Conservation (phyloP, 176 grass and related monocot genomes). For the Puya raimondii region DNA sequence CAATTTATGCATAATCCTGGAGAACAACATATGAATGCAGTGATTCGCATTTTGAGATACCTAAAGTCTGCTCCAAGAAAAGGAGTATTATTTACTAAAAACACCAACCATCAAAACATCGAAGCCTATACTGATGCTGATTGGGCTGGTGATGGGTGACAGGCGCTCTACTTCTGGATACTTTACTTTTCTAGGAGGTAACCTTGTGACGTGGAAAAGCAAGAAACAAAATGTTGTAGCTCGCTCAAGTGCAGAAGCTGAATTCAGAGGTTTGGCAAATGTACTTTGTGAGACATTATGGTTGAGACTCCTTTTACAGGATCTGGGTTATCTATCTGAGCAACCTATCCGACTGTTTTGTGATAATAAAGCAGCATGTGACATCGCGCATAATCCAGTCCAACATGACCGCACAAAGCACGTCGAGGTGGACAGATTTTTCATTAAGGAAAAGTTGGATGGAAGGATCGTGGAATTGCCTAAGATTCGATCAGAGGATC, state of each 20-base stretch:
- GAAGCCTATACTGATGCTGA: conserved; percentile 9
- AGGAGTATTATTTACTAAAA: not conserved
- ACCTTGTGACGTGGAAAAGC: not conserved
- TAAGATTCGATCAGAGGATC: not conserved
- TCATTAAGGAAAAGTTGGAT: not conserved
- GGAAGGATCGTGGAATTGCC: not conserved
- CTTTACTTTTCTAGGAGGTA: not conserved
- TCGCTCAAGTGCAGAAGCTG: not conserved
- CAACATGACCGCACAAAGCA: not conserved
- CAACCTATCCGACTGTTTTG: not conserved
- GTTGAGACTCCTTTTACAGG: not conserved
- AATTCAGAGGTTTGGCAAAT: not conserved
- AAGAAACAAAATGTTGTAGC: not conserved
- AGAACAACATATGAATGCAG: conserved; percentile 1
- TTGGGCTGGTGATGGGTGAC: not conserved
- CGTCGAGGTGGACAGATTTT: not conserved
- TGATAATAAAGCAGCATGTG: not conserved
- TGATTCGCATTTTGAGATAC: conserved; percentile 2
- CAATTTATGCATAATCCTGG: conserved; percentile 10
- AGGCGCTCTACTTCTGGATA: not conserved
- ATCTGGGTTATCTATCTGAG: not conserved
- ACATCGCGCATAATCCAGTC: conserved; percentile 1
- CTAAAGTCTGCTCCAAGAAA: conserved; percentile 5
- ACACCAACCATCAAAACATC: not conserved
- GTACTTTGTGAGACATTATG: not conserved